phyloP scores from a whole-genome alignment of 208 protist species.

The Crithidia mellificae region DNA sequence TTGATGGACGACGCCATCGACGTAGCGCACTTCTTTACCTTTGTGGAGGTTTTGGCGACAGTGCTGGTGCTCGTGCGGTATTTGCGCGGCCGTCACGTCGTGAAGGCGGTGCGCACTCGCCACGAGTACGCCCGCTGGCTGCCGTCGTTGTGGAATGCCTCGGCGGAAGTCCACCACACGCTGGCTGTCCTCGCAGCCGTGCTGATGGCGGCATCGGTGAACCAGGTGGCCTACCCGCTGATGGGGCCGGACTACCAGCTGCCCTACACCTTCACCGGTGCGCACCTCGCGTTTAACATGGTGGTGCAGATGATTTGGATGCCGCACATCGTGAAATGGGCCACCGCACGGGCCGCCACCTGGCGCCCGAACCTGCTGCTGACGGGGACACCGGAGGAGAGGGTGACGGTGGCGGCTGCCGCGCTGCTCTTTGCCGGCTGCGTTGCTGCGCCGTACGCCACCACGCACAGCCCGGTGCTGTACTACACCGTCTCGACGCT shows the following conservation, averaged over 20 bases:
- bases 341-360: background rate
- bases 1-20: conserved; percentile 20
- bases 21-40: conserved; percentile 26
- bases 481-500: conserved; percentile 41
- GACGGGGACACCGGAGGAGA: conserved; percentile 10
- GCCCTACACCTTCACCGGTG: conserved; percentile 38
- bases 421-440: conserved; percentile 17
- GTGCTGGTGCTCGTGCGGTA: conserved; percentile 21
- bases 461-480: conserved; percentile 16
- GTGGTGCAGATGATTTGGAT: conserved; percentile 28
- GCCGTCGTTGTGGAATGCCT: background rate
- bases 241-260: conserved; percentile 40
- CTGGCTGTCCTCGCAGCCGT: conserved; percentile 17
- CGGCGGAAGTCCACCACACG: conserved; percentile 4
- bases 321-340: conserved; percentile 25
- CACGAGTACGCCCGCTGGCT: conserved; percentile 31
- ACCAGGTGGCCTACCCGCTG: conserved; percentile 53
- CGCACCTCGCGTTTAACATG: conserved; percentile 40
- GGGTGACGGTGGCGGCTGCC: conserved; percentile 1
- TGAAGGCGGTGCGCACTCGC: background rate
- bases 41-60: conserved; percentile 26
- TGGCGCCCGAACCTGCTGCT: conserved; percentile 24
- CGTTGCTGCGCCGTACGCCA: conserved; percentile 14
- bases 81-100: conserved; percentile 1
- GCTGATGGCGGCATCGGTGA: conserved; percentile 34